Conservation (phyloP, 305 asterid species). For the Fraxinus dipetala region DNA sequence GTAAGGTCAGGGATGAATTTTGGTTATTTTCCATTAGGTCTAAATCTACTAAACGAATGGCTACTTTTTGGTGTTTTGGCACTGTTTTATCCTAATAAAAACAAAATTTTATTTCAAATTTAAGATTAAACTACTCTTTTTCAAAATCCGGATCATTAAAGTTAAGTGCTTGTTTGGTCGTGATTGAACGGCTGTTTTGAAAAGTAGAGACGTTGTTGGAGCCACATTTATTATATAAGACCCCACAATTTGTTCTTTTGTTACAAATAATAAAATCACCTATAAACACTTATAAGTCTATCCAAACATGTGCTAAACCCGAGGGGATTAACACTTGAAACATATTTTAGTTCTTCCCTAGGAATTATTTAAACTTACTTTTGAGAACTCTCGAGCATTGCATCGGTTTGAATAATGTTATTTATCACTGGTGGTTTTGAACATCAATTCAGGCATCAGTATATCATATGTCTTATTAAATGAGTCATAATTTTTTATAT, state of each 20-base stretch:
- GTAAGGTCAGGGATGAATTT: not conserved
- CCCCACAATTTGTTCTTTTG: not conserved
- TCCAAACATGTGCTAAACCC: not conserved
- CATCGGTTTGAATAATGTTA: no score
- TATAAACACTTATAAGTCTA: not conserved
- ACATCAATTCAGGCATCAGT: no score
- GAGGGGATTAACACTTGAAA: not conserved
- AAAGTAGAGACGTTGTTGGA: no score
- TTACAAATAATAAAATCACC: not conserved
- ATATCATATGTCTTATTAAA: no score
- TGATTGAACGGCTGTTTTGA: not conserved
- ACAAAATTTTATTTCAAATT: no score
- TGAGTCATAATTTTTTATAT: no score
- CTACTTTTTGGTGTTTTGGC: not conserved
- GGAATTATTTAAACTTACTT: not conserved
- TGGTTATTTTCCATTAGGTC: not conserved
- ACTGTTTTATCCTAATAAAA: not conserved
- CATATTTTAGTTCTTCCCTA: not conserved
- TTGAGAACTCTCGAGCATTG: not conserved
- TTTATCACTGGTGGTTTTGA: no score
- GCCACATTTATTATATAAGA: not conserved
- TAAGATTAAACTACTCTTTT: no score
- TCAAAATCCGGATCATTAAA: not conserved
- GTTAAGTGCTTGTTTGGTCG: not conserved
- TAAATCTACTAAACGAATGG: not conserved